phyloP scores from a whole-genome alignment of 768 basidiomycete species.

The Leccinum ochraceum region DNA sequence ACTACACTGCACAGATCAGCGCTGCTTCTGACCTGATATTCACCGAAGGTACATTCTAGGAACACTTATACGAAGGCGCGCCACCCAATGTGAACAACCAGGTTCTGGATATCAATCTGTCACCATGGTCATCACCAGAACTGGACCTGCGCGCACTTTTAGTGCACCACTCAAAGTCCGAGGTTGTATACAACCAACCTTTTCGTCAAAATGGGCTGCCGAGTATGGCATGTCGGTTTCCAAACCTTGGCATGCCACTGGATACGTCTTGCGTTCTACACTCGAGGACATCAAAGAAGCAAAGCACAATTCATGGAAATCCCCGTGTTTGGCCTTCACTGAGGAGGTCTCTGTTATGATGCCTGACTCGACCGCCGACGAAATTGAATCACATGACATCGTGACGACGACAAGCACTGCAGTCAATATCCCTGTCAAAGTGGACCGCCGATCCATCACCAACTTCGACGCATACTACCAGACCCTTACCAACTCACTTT shows the following conservation, averaged over 20 bases:
- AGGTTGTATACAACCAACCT: not conserved
- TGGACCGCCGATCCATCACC: not conserved
- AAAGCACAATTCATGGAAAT: not conserved
- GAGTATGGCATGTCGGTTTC: not conserved
- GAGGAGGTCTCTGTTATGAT: not conserved
- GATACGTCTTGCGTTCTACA: slow-evolving; percentile 1
- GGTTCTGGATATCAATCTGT: not conserved
- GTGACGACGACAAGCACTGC: not conserved
- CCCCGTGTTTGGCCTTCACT: not conserved
- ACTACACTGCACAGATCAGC: not conserved
- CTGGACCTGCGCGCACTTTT: slow-evolving; percentile 1
- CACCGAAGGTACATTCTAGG: not conserved
- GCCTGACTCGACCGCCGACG: not conserved
- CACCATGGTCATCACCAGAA: not conserved
- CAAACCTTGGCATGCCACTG: not conserved
- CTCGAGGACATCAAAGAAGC: not conserved
- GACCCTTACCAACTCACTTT: not conserved
- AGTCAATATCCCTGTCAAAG: not conserved
- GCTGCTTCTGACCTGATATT: not conserved
- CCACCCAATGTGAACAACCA: not conserved
- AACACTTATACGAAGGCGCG: not conserved
- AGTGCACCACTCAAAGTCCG: not conserved
- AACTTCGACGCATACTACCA: slow-evolving; percentile 10
- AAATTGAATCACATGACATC: not conserved
- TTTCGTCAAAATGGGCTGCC: not conserved